These are phyloP conservation scores for Posidonia australis DNA, from an alignment of 106 monocot species.

Conservation along the genomic window DNA sequence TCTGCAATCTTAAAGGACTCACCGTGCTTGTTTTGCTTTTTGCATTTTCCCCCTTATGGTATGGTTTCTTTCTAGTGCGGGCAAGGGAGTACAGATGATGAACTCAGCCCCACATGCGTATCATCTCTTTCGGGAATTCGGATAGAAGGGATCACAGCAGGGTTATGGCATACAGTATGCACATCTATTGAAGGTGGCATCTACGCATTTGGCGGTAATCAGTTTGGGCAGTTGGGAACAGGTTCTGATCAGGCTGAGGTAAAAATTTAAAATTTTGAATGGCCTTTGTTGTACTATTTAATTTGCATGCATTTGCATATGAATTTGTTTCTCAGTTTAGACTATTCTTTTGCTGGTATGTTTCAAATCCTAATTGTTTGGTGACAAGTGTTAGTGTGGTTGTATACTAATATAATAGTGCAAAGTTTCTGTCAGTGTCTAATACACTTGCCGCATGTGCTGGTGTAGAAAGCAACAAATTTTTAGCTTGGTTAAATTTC, in stretches of 20 bases:
- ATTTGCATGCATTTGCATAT: no score
- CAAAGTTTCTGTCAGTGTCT: no score
- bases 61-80: constrained; percentile 60
- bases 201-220: constrained; percentile 96
- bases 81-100: constrained; percentile 84
- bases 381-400: no score
- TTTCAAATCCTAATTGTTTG: no score
- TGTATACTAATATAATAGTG: no score
- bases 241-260: constrained; percentile 94
- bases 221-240: constrained; percentile 94
- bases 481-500: no score
- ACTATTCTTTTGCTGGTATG: no score
- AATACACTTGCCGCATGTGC: no score
- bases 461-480: no score
- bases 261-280: not conserved
- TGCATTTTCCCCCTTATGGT: constrained; percentile 13
- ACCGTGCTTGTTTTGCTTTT: constrained; percentile 13
- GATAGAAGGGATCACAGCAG: constrained; percentile 63
- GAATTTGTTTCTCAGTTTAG: no score
- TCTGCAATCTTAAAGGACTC: constrained; percentile 7
- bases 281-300: no score
- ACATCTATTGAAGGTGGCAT: constrained; percentile 73
- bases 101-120: constrained; percentile 80
- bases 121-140: constrained; percentile 75
- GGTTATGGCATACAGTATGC: constrained; percentile 93